These are phyloP conservation scores for Chamaecyparis obtusa DNA, from an alignment of 75 land plant species.

Conservation along the genomic window DNA sequence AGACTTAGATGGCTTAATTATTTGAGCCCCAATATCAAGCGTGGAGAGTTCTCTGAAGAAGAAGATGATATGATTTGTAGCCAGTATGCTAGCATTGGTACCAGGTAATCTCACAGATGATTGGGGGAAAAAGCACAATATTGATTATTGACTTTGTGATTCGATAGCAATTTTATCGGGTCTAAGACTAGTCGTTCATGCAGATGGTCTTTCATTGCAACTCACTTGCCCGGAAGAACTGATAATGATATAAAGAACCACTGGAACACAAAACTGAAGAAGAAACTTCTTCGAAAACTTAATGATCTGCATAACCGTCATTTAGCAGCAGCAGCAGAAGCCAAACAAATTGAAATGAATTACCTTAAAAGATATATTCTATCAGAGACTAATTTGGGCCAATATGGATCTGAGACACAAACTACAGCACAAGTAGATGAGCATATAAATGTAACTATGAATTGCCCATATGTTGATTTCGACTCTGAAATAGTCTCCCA, in stretches of 20 bases:
- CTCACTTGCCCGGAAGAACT: neutral
- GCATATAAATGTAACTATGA: neutral
- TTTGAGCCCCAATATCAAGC: constrained; percentile 71
- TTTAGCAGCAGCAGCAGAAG: neutral
- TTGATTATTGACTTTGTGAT: neutral
- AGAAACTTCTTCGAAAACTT: neutral
- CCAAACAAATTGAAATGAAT: neutral
- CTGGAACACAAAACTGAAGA: constrained; percentile 8
- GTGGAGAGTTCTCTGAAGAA: constrained; percentile 62
- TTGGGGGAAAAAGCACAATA: neutral
- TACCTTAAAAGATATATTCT: neutral
- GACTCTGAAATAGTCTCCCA: neutral
- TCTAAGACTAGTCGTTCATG: neutral
- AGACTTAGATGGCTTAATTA: constrained; percentile 80
- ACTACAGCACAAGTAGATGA: neutral
- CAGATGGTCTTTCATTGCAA: neutral
- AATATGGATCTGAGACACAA: neutral
- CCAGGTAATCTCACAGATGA: constrained; percentile 26
- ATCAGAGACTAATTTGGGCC: neutral
- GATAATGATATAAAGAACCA: constrained; percentile 8
- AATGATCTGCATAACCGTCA: neutral
- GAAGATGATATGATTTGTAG: constrained; percentile 61
- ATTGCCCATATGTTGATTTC: neutral
- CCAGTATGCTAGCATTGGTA: constrained; percentile 45
- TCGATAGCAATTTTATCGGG: neutral